phyloP scores from a whole-genome alignment of 352 stramenopile species.

The Albugo laibachii region DNA sequence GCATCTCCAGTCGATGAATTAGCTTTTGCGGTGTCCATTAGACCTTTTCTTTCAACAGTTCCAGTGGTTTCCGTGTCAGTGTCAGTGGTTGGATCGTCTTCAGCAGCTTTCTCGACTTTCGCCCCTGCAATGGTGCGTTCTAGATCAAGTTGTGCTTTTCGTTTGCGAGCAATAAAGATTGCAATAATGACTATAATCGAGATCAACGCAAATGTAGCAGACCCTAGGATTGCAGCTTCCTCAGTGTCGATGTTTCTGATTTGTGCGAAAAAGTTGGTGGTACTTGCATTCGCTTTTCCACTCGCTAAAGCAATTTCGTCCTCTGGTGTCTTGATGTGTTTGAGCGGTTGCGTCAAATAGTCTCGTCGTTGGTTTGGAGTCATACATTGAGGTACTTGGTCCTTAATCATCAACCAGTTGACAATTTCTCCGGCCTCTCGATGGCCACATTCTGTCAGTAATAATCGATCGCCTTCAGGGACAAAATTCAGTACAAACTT shows the following conservation, averaged over 20 bases:
- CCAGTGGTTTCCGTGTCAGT: slow-evolving; percentile 24
- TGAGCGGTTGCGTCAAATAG: slow-evolving; percentile 69
- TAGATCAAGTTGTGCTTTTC: slow-evolving; percentile 56
- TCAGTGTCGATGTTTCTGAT: slow-evolving; percentile 40
- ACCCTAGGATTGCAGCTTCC: slow-evolving; percentile 45
- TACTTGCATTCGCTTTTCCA: slow-evolving; percentile 18
- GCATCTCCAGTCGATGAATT: slow-evolving; percentile 20
- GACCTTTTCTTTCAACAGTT: slow-evolving; percentile 28
- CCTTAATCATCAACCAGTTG: slow-evolving; percentile 72
- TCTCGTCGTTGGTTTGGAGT: slow-evolving; percentile 51
- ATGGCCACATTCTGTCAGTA: slow-evolving; percentile 67
- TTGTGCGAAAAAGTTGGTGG: slow-evolving; percentile 43
- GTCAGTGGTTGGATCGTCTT: slow-evolving; percentile 33
- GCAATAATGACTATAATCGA: slow-evolving; percentile 39
- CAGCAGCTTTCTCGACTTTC: slow-evolving; percentile 45
- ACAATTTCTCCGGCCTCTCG: slow-evolving; percentile 65
- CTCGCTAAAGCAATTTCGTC: slow-evolving; percentile 14
- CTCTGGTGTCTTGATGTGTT: slow-evolving; percentile 46
- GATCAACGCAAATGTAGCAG: slow-evolving; percentile 33
- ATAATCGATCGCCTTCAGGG: slow-evolving; percentile 46
- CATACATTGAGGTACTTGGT: slow-evolving; percentile 71
- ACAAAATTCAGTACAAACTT: slow-evolving; percentile 76
- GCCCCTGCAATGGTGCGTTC: slow-evolving; percentile 63
- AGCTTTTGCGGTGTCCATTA: slow-evolving; percentile 48
- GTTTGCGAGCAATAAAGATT: slow-evolving; percentile 55